A percentile compares a stretch with the other conserved stretches of the same genome.
Evolutionary conservation across 305 asterid species (phyloP).

Genomic region (Petunia hybrid): DNA sequence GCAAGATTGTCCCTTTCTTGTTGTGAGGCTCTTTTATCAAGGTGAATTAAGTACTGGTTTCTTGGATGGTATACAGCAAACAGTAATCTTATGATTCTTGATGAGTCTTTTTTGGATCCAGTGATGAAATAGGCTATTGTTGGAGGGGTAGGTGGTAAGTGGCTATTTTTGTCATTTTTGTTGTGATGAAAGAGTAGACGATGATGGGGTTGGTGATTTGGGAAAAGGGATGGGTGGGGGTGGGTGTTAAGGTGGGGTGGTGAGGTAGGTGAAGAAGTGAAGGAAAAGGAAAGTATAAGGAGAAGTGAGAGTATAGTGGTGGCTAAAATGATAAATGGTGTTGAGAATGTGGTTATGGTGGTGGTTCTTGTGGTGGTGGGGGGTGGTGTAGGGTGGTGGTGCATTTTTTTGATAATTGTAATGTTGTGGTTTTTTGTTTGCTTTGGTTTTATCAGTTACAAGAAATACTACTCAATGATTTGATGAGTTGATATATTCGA

Average conservation of each 20-base stretch:
- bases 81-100: slow-evolving; percentile 69
- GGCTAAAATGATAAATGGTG: slow-evolving; percentile 56
- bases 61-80: slow-evolving; percentile 81
- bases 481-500: neutral
- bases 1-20: slow-evolving; percentile 78
- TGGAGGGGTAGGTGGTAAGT: slow-evolving; percentile 60
- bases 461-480: neutral
- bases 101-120: slow-evolving; percentile 74
- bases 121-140: slow-evolving; percentile 74
- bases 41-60: slow-evolving; percentile 78
- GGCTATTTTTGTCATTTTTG: slow-evolving; percentile 34
- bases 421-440: neutral
- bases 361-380: slow-evolving; percentile 38
- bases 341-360: slow-evolving; percentile 44
- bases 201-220: slow-evolving; percentile 57
- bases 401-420: slow-evolving; percentile 18
- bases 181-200: slow-evolving; percentile 49
- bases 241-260: neutral
- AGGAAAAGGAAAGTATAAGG: slow-evolving; percentile 50
- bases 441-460: neutral
- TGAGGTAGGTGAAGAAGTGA: slow-evolving; percentile 45
- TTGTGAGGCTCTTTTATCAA: slow-evolving; percentile 67
- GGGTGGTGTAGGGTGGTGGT: slow-evolving; percentile 44
- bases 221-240: slow-evolving; percentile 47
- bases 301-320: slow-evolving; percentile 63